Evolutionary conservation across 148 eudicot genomes (phyloP).

Genomic region (Fagopyrum homotropicum): DNA sequence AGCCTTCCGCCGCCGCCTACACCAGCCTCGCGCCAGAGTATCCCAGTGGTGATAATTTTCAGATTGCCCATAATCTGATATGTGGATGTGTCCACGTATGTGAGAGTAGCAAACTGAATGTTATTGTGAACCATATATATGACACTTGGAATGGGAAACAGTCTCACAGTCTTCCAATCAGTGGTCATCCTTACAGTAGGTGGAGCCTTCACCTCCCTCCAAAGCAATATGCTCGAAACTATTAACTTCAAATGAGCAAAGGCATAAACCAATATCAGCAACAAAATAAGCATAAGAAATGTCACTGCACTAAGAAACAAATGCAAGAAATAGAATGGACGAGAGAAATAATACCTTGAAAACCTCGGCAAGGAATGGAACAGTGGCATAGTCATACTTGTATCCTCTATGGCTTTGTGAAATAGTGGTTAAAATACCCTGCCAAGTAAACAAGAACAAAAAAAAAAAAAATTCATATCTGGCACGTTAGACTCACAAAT

Average conservation of each 20-base stretch:
- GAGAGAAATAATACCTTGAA: constrained; percentile 43
- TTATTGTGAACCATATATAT: constrained; percentile 65
- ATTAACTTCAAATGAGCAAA: constrained; percentile 26
- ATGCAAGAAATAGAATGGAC: background rate
- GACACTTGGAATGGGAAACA: constrained; percentile 89
- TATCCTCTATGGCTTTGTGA: constrained; percentile 39
- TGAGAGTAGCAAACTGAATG: constrained; percentile 50
- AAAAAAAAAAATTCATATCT: too few relatives aligned
- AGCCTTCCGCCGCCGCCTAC: too few relatives aligned
- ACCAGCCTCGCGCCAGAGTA: too few relatives aligned
- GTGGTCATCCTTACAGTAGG: constrained; percentile 83
- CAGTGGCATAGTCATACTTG: constrained; percentile 53
- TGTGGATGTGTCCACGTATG: constrained; percentile 90
- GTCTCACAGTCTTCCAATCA: constrained; percentile 81
- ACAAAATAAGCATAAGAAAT: background rate
- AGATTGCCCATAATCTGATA: constrained; percentile 97
- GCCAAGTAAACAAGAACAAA: constrained; percentile 16
- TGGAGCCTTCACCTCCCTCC: constrained; percentile 59
- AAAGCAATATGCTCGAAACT: constrained; percentile 71
- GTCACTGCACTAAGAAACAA: background rate
- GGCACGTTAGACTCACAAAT: background rate
- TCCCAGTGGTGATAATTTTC: constrained; percentile 91
- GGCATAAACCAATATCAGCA: constrained; percentile 5
- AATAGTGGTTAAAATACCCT: constrained; percentile 76
- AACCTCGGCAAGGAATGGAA: constrained; percentile 79